Percentiles rank a stretch among this genome's conserved stretches.
phyloP scores from a whole-genome alignment of 768 basidiomycete genomes.

The Podaxis sp. region DNA sequence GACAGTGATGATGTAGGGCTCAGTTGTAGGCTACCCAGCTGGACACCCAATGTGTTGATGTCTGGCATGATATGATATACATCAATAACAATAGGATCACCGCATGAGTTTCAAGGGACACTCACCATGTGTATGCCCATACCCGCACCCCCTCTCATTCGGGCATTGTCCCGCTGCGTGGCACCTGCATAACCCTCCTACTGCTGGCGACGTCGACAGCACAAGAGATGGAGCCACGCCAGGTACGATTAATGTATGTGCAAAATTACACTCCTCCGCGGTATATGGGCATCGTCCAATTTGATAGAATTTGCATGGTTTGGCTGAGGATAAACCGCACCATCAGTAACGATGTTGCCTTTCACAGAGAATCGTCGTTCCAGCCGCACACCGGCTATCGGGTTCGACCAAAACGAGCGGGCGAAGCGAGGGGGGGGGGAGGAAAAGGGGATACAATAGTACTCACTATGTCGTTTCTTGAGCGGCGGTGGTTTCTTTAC shows the following conservation, averaged over 20 bases:
- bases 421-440: background rate
- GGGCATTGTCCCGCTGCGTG: background rate
- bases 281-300: slow-evolving; percentile 38
- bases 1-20: background rate
- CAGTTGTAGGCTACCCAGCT: background rate
- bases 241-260: slow-evolving; percentile 35
- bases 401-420: background rate
- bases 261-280: slow-evolving; percentile 47
- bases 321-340: slow-evolving; percentile 31
- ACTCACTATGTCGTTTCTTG: slow-evolving; percentile 42
- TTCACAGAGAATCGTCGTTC: background rate
- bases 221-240: slow-evolving; percentile 4
- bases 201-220: background rate
- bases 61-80: slow-evolving; percentile 4
- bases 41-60: background rate
- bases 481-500: slow-evolving; percentile 29
- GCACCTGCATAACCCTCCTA: background rate
- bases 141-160: background rate
- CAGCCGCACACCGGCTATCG: background rate
- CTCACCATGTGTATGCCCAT: background rate
- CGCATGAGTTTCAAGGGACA: background rate
- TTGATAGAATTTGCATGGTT: slow-evolving; percentile 51
- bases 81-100: background rate
- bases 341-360: background rate
- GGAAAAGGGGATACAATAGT: background rate